Evolutionary conservation across 495 filamentous ascomycete species (phyloP).

Genomic region (Penicillium nucicola): DNA sequence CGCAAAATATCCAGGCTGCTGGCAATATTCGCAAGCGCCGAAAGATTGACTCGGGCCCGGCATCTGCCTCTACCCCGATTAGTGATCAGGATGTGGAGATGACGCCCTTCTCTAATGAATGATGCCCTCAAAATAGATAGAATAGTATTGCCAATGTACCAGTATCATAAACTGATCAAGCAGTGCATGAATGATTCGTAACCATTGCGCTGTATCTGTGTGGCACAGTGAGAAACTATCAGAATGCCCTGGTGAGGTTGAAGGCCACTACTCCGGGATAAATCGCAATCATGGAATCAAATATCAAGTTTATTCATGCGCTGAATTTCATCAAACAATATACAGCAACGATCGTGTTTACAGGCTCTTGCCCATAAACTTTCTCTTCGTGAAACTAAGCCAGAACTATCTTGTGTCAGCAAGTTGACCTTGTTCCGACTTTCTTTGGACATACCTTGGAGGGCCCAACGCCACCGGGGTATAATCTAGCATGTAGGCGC

Average conservation of each 20-base stretch:
- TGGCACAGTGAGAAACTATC: too few relatives aligned
- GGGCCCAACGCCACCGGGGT: conserved; percentile 76
- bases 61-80: conserved; percentile 22
- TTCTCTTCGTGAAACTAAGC: conserved; percentile 96
- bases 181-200: too few relatives aligned
- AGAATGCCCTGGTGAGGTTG: too few relatives aligned
- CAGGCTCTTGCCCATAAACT: conserved; percentile 97
- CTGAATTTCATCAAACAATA: conserved; percentile 33
- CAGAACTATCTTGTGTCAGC: conserved; percentile 63
- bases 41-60: conserved; percentile 24
- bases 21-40: conserved; percentile 61
- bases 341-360: conserved; percentile 36
- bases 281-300: conserved; percentile 5
- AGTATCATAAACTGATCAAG: not conserved
- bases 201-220: too few relatives aligned
- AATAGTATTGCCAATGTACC: conserved; percentile 6
- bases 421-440: not conserved
- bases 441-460: conserved; percentile 62
- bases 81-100: conserved; percentile 35
- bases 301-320: conserved; percentile 27
- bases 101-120: conserved; percentile 18
- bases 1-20: conserved; percentile 75
- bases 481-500: conserved; percentile 79
- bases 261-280: too few relatives aligned
- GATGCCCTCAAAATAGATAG: conserved; percentile 1